Evolutionary conservation across 805 yeast genomes (phyloP), one percentile per base, ranked within the genome.

Genomic region (Saturnispora silvae): DNA sequence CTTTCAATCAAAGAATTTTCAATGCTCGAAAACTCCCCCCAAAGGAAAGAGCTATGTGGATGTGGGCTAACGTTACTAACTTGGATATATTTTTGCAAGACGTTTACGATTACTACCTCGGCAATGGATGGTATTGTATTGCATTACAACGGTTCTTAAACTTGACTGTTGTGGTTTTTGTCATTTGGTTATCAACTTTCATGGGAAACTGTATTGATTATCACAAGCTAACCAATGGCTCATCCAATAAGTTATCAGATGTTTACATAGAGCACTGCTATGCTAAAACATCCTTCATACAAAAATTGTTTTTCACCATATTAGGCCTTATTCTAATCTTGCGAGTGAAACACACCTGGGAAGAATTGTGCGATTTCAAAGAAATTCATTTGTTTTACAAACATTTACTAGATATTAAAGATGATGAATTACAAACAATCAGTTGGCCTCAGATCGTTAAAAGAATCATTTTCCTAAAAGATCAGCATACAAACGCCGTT

Each of bases 61-160:
- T 84, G 42, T 92, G 98, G 97, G 95, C 97, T 1, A 92, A 92
- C 51, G 84, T 92, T 18, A 84, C 82, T 47, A 92, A 92, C 56
- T 68, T 92, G 55, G 99, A 92, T 60, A 70, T 75, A 32, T 92
- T 89, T 49, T 63, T 92, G 15, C 75, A 75, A 37, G 94, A 89
- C 47, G 72, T 87, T 9, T 92, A 92, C 57, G 67, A 69, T 35
- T 92, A 86, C 53, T 92, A 82, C 54, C 62, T 80, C 20, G 94
- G 94, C 3, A 83, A 79, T 53, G 99, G 99, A 0, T 68, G 79
- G 40, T 66, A 68, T 33, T 83, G 94, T 53, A 84, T 89, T n/a
- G 55, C 84, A 10, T 54, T 85, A 20, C 65, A 77, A 15, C 72
- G 80, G 32, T 43, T 68, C 2, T 68, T 81, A 33, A 94, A 85